Percentiles rank a stretch among this genome's conserved stretches.
phyloP scores from a whole-genome alignment of 139 green algal genomes.

The Haematococcus lacustris region DNA sequence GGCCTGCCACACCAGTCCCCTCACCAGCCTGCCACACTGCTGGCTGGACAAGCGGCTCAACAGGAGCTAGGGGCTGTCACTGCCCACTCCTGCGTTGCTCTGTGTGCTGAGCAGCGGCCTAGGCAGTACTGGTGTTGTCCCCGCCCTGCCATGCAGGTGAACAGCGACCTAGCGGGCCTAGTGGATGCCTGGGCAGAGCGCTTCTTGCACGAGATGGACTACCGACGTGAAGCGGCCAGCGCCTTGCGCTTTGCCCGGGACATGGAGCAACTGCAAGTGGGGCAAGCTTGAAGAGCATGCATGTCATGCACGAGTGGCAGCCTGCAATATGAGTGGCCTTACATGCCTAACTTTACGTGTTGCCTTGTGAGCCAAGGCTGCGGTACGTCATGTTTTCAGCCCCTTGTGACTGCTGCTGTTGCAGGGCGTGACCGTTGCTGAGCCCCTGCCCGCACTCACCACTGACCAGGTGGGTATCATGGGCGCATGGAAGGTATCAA shows the following conservation, averaged over 20 bases:
- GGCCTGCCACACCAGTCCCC: neutral
- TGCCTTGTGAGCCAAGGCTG: too few relatives aligned
- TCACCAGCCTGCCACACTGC: neutral
- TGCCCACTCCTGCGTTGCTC: neutral
- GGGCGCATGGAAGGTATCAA: too few relatives aligned
- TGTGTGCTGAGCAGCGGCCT: neutral
- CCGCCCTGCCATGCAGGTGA: too few relatives aligned
- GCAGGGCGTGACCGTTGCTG: slow-evolving; percentile 21
- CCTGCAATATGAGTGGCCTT: neutral
- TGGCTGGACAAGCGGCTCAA: too few relatives aligned
- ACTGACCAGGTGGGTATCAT: slow-evolving; percentile 47
- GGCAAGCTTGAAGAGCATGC: neutral
- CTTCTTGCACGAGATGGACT: slow-evolving; percentile 83
- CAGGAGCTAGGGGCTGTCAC: neutral
- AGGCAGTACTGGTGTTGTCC: too few relatives aligned
- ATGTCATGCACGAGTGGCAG: neutral
- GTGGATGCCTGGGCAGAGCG: slow-evolving; percentile 74
- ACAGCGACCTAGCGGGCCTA: slow-evolving; percentile 52
- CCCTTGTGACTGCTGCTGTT: slow-evolving; percentile 1
- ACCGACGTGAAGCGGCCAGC: slow-evolving; percentile 53
- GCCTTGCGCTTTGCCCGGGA: slow-evolving; percentile 36
- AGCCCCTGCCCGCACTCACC: slow-evolving; percentile 7
- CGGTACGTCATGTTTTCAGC: neutral
- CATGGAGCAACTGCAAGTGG: slow-evolving; percentile 39
- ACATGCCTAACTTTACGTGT: neutral